Evolutionary conservation across 176 grass and related monocot species (phyloP), one percentile per base, ranked within the genome.

Genomic region (Oryza glaberrima): DNA sequence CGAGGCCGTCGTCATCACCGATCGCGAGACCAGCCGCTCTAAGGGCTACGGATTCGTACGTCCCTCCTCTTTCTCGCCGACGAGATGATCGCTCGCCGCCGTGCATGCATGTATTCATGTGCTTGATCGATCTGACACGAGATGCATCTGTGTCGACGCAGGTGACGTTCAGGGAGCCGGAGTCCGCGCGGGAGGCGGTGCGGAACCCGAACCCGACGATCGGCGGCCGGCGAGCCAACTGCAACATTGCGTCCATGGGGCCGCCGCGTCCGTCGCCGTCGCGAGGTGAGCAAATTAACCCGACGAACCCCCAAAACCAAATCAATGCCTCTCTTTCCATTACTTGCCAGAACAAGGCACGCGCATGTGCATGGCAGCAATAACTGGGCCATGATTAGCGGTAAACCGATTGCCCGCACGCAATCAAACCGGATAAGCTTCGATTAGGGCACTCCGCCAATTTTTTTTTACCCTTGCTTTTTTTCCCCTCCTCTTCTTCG

Each of bases 11-110:
- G 88, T 96, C 86, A 99, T 99, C 67, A 79, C 90, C 60, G 96
- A 99, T 90, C 89, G 89, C 60, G 73, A 85, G 40, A 96, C 96
- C 15, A 90, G 96, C 60, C 88, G 91, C 23, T 99, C 96, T 65
- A 99, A 99, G 76, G 96, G 96, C 51, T 99, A 99, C 69, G 96
- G 96, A 76, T 99, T 99, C 87, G 96, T 99, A 63, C 86, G 93
- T 60, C 19, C 60, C 28, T 44, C 73, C n/a, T 8, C 66, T 66
- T 72, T 65, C 1, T 17, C 19, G 19, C 51, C 60, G 54, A 66
- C 71, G 58, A 23, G 20, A 63, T 75, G 17, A 16, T 26, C 51
- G 75, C 51, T 3, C n/a, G 44, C 28, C 8, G 32, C 35, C 12
- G 20, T n/a, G 40, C 69, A 17, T 64, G 11, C 6, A 7, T 32